These are phyloP conservation scores for Arabis alpina DNA, from an alignment of 345 rosid genomes.

Conservation along the genomic window DNA sequence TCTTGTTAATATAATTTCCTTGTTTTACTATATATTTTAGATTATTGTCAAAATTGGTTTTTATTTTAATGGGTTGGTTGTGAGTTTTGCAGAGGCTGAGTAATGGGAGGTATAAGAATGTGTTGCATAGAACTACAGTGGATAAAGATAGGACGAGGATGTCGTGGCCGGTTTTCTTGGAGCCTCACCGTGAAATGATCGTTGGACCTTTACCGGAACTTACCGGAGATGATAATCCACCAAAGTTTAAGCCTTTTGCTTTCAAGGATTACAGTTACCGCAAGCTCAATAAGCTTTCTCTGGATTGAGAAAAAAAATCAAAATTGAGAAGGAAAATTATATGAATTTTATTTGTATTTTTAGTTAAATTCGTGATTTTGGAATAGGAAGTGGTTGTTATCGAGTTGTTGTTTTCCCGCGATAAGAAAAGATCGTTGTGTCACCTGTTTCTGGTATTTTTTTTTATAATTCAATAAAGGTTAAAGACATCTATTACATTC, in stretches of 20 bases:
- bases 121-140: constrained; percentile 76
- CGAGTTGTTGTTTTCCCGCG: constrained; percentile 31
- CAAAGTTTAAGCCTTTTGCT: constrained; percentile 63
- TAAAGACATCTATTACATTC: background rate
- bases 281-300: constrained; percentile 80
- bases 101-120: constrained; percentile 72
- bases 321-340: background rate
- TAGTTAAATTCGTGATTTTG: background rate
- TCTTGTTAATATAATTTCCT: no score
- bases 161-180: constrained; percentile 98
- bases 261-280: constrained; percentile 75
- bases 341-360: background rate
- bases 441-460: background rate
- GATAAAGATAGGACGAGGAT: constrained; percentile 71
- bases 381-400: constrained; percentile 22
- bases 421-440: constrained; percentile 3
- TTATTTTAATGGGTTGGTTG: background rate
- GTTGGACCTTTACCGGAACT: constrained; percentile 75
- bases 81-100: constrained; percentile 61
- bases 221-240: constrained; percentile 46
- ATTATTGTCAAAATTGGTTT: background rate
- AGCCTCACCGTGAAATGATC: constrained; percentile 65
- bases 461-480: constrained; percentile 14
- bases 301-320: constrained; percentile 20
- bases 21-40: background rate